Base-by-base conservation (phyloP, 2,329 filamentous ascomycete genomes). In the Fusarium zealandicum region DNA sequence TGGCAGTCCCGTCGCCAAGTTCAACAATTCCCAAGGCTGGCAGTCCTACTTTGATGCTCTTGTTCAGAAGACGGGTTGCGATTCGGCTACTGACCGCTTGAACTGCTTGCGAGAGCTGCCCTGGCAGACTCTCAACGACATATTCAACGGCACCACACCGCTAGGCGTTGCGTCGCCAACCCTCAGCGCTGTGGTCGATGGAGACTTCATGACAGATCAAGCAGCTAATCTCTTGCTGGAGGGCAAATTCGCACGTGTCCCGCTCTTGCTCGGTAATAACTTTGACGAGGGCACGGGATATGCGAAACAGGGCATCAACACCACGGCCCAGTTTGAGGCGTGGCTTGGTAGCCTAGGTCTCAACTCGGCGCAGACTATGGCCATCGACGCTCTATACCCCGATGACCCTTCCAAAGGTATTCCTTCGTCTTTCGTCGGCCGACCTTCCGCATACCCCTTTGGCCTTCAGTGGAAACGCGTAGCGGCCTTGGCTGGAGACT, bases 241-340 rank as follows among this genome's bases (percentile, higher is more conserved):
- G 5, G 86, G 85, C 39, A 78, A 79, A 14, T 89, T 89, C 59
- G 81, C 88, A 50, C 78, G 83, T 45, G 83, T 90, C 0, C 85
- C 86, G 1, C 80, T 89, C 33, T 76, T 90, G 6, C 35, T 52
- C 28, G 87, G 88, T 6, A 80, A 80, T 30, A 90, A 89, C 69
- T 81, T 80, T 1, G 87, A 90, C 61, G 88, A 90, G 68, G 88
- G 74, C 32, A 81, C 80, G 1, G 74, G 75, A 1, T 88, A 87
- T 63, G 80, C 76, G 1, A 77, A 78, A 10, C 68, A 56, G 6
- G 80, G 79, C 13, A 79, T 88, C 56, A 81, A 86, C 65, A 83
- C 79, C 1, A 80, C 77, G 10, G 77, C 73, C 13, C 76, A 86
- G 42, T 83, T 87, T 64, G 55, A 65, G 28, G 45, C 58, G 10